These are phyloP conservation scores for Trametes pubescens DNA, from an alignment of 1,284 basidiomycete genomes.

Conservation along the genomic window DNA sequence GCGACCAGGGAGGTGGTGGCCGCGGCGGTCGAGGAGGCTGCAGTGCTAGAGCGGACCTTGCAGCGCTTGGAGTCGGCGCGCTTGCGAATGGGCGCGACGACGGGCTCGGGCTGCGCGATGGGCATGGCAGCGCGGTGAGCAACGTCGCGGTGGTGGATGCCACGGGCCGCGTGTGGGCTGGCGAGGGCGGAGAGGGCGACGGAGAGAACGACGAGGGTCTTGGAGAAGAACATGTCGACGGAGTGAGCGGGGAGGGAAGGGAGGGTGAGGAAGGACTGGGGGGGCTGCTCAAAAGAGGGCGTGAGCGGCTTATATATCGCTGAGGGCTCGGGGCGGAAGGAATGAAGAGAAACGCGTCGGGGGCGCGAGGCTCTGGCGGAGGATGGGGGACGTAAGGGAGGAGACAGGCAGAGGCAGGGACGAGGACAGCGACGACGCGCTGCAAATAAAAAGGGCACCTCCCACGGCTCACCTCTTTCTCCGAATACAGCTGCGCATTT, in stretches of 20 bases:
- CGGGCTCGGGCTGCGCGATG: conserved; percentile 42
- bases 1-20: conserved; percentile 37
- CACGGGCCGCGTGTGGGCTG: conserved; percentile 53
- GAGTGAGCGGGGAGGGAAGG: conserved; percentile 32
- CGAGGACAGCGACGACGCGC: not conserved
- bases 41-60: conserved; percentile 33
- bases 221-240: conserved; percentile 55
- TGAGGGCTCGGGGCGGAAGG: conserved; percentile 16
- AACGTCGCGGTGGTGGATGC: conserved; percentile 42
- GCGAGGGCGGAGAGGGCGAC: conserved; percentile 54
- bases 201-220: conserved; percentile 54
- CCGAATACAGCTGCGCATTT: conserved; percentile 10
- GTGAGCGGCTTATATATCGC: conserved; percentile 33
- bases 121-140: conserved; percentile 47
- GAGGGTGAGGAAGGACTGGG: conserved; percentile 31
- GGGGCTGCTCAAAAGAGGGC: conserved; percentile 31
- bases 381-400: conserved; percentile 29
- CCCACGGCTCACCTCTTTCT: conserved; percentile 23
- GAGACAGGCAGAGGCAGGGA: conserved; percentile 11
- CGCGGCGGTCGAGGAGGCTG: conserved; percentile 25
- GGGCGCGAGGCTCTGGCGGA: conserved; percentile 29
- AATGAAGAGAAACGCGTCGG: conserved; percentile 27
- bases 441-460: conserved; percentile 21
- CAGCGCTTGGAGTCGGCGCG: conserved; percentile 38
- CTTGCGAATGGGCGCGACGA: conserved; percentile 37